These are phyloP conservation scores for Penicillium egyptiacum DNA, from an alignment of 495 filamentous ascomycete genomes.

Conservation along the genomic window DNA sequence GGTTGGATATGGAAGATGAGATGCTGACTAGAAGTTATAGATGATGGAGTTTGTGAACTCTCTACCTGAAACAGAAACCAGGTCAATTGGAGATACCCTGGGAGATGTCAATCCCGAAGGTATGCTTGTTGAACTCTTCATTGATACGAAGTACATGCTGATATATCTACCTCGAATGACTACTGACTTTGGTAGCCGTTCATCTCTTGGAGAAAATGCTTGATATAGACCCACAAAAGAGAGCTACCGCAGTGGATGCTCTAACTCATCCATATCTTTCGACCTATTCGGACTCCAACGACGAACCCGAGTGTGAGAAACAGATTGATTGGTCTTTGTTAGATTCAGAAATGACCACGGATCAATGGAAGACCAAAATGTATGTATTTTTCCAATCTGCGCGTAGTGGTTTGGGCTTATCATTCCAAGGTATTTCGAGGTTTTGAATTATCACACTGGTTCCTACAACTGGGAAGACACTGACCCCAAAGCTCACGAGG, in stretches of 20 bases:
- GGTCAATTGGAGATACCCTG: background rate
- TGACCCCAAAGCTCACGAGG: background rate
- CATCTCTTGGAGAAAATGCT: constrained; percentile 90
- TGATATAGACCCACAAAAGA: constrained; percentile 83
- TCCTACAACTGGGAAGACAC: constrained; percentile 1
- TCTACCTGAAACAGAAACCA: background rate
- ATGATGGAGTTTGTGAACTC: constrained; percentile 5
- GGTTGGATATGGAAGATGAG: background rate
- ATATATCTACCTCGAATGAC: background rate
- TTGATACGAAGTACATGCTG: background rate
- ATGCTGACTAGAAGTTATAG: constrained; percentile 1
- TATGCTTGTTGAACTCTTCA: background rate
- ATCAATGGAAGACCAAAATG: constrained; percentile 18
- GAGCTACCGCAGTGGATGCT: constrained; percentile 73
- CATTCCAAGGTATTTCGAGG: constrained; percentile 1
- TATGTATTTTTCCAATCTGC: background rate
- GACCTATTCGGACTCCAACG: constrained; percentile 86
- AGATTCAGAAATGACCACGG: constrained; percentile 13
- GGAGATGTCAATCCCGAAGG: constrained; percentile 16
- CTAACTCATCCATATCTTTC: constrained; percentile 82
- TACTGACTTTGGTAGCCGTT: constrained; percentile 55
- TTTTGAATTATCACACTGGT: constrained; percentile 8
- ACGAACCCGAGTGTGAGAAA: constrained; percentile 71
- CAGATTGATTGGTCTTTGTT: constrained; percentile 15
- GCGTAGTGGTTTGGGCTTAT: background rate